Percentiles rank a stretch among this genome's conserved stretches.
phyloP scores from a whole-genome alignment of 257 asterid species.

The Lycium barbarum region DNA sequence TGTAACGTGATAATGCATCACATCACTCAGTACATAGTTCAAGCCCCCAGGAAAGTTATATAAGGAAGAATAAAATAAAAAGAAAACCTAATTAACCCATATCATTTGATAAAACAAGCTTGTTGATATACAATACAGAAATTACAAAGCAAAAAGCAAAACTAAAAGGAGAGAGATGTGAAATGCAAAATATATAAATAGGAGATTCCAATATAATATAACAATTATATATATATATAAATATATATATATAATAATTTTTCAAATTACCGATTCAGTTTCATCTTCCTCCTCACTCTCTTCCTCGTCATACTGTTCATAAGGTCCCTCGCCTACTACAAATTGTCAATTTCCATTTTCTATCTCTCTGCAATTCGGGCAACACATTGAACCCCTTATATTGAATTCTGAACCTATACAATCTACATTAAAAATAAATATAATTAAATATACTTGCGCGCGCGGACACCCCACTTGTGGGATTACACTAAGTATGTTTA shows the following conservation, averaged over 20 bases:
- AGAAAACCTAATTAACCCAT: neutral
- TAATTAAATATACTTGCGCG: too few relatives aligned
- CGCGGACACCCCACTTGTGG: too few relatives aligned
- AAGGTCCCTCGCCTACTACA: too few relatives aligned
- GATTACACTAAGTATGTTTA: too few relatives aligned
- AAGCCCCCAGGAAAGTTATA: neutral
- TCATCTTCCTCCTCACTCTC: neutral
- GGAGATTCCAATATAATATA: too few relatives aligned
- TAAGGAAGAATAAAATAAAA: neutral
- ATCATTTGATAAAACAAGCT: neutral
- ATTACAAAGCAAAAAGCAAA: neutral
- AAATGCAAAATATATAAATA: too few relatives aligned
- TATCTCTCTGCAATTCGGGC: neutral
- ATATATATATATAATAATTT: too few relatives aligned
- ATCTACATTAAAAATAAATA: neutral
- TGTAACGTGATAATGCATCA: too few relatives aligned
- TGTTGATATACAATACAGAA: neutral
- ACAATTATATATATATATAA: too few relatives aligned
- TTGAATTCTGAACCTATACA: neutral
- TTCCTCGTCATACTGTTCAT: neutral
- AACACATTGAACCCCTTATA: neutral
- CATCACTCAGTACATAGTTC: too few relatives aligned
- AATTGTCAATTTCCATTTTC: neutral
- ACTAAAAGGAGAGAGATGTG: too few relatives aligned
- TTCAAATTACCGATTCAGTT: neutral